Base-by-base conservation (phyloP, 257 asterid species). In the Penstemon barbatus region DNA sequence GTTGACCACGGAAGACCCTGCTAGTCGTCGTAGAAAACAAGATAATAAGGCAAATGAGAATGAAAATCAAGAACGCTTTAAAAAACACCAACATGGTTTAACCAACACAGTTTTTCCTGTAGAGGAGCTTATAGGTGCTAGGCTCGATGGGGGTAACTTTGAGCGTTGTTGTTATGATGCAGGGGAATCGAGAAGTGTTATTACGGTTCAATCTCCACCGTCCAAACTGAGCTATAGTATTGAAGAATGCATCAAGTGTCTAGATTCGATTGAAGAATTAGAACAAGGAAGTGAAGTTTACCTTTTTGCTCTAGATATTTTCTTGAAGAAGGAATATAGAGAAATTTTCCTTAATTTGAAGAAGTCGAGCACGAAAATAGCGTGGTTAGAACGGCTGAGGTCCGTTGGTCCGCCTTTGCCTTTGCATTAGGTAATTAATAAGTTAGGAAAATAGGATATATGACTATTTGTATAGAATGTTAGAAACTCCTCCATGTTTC, bases 271-370 rank as follows among this genome's bases (percentile, higher is more conserved):
- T 5, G 77, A 77, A 6, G 81, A 72, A 53, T 44, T 77, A 6
- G 81, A 77, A 41, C 78, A 77, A 72, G 81, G 81, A 18, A 48
- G 77, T 57, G 81, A 77, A 36, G 64, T 77, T 4, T 77, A 72
- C 69, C 64, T 77, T 33, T 77, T 72, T 72, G 81, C 78, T 2
- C 67, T 77, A 8, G 79, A 78, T 61, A 37, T 78, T 25, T 78
- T 78, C 64, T 63, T 73, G 74, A 78, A 74, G 73, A 74, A 74
- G 70, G 79, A 73, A 70, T 73, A 78, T 51, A 55, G 82, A 58
- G 82, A 78, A 67, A 74, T 78, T 7, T 78, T 78, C 43, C 82
- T 78, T 7, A 73, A 69, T 76, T 60, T 78, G 75, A 78, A 78
- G 72, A 78, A 69, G 61, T 54, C 79, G 15, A 62, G 75, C 69